Evolutionary conservation across 495 filamentous ascomycete genomes (phyloP), one percentile per base, ranked within the genome.

Genomic region (Aspergillus leporis): DNA sequence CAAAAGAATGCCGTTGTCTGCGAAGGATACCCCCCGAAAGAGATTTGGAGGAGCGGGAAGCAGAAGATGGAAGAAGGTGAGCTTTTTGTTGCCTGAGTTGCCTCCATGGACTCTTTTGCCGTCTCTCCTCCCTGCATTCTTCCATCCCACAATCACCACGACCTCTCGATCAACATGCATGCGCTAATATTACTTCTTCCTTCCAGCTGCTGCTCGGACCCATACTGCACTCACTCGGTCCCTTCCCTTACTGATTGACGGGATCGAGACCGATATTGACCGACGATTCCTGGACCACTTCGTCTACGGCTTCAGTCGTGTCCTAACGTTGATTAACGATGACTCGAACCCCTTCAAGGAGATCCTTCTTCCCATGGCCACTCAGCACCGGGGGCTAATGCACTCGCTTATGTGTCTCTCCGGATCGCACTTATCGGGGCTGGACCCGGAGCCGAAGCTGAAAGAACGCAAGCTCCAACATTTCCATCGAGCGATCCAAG

Each of bases 1-100:
- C 87, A 93, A 77, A 96, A 96, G 77, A 97, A 96, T 72, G 90
- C 91, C 22, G 90, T 96, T 46, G 85, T 91, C 12, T 97, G 92
- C 66, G 92, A 97, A 75, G 92, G 92, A 14, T 97, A 96, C 68
- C 90, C 89, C n/a, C 87, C 91, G 51, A 91, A 89, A 69, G 87
- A 90, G 53, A 82, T 91, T 49, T 97, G 92, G 92, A 89, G 86
- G 69, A 90, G 88, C 66, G 90, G 91, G 25, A 89, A 83, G 69
- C 89, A 93, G 70, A 88, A 82, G 64, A 77, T 83, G 40, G 87
- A 89, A 73, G 84, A 90, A 81, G 87, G 89, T 93, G 81, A 62
- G 76, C 58, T 5, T 53, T 57, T 8, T 36, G 8, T 36, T 4
- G 13, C 8, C 34, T 14, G 9, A 36, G 34, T 36, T 28, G 25